Evolutionary conservation across 331 rosid species (phyloP), one percentile per base, ranked within the genome.

Genomic region (Quercus tomentella): DNA sequence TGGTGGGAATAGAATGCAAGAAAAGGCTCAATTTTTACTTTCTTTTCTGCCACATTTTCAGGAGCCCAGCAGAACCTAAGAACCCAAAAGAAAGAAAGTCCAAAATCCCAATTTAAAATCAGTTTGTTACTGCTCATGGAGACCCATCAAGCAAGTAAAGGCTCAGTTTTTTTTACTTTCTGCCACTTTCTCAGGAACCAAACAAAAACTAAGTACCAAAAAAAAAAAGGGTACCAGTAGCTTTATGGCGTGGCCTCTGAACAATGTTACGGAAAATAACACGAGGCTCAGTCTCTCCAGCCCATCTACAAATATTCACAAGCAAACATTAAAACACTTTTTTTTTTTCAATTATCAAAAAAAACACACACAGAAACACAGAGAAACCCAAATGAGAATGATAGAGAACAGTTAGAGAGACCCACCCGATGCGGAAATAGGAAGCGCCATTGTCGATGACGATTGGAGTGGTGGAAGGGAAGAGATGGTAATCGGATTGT

Each of bases 371-470:
- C 20, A 67, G n/a, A 79, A 54, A 1, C 5, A 10, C 2, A 56
- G 14, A 12, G 14, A 22, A 21, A 68, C 54, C 54, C 15, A 12
- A 49, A 49, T 49, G 54, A 14, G 17, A 49, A 12, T 49, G 45
- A 41, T 41, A 41, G 12, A 41, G 12, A 41, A 41, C 11, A 8
- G 45, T 41, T 41, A 41, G 45, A 41, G 45, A 41, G 45, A 41
- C 45, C 45, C 88, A 96, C 98, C 99, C 99, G 49, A 93, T 92
- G 70, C 97, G 98, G 62, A 96, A 96, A 85, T 93, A 90, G 78
- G 98, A 96, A n/a, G 98, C 97, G 82, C 99, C 99, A 87, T 96
- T 93, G 97, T 96, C 99, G 81, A 96, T 96, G 55, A 93, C 99
- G 72, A 96, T 84, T 41, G 99, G 99, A 68, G 94, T 87, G 73